Evolutionary conservation across 441 rosid genomes (phyloP).

Genomic region (Eutrema salsugineum): DNA sequence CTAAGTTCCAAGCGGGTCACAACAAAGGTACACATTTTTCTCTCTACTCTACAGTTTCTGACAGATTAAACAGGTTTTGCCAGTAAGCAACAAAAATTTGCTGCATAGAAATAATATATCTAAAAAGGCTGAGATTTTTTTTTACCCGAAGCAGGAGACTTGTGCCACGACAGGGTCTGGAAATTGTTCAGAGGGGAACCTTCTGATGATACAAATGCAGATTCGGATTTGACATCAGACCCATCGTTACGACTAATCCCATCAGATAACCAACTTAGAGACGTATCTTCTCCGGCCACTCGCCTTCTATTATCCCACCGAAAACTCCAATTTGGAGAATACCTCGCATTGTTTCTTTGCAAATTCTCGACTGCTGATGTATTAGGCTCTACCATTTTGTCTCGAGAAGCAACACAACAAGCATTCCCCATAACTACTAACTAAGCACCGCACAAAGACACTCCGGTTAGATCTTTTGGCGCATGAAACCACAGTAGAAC

Average conservation of each 20-base stretch:
- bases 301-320: slow-evolving; percentile 89
- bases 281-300: slow-evolving; percentile 82
- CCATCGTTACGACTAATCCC: slow-evolving; percentile 47
- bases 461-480: neutral
- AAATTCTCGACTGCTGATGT: slow-evolving; percentile 51
- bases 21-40: neutral
- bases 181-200: slow-evolving; percentile 55
- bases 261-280: slow-evolving; percentile 67
- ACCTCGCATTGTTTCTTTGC: slow-evolving; percentile 63
- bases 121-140: neutral
- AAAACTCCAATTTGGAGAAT: slow-evolving; percentile 88
- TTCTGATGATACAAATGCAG: slow-evolving; percentile 53
- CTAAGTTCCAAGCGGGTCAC: neutral
- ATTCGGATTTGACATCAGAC: slow-evolving; percentile 54
- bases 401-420: slow-evolving; percentile 87
- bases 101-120: neutral
- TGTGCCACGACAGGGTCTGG: slow-evolving; percentile 50
- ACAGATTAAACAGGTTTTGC: neutral
- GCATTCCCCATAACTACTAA: slow-evolving; percentile 67
- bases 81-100: neutral
- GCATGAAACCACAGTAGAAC: neutral
- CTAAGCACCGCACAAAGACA: neutral
- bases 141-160: slow-evolving; percentile 56
- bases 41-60: neutral
- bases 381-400: slow-evolving; percentile 59